Percentiles rank a stretch among this genome's conserved stretches.
These are phyloP conservation scores for Sequoiadendron giganteum DNA, from an alignment of 75 land plant species.

Conservation along the genomic window DNA sequence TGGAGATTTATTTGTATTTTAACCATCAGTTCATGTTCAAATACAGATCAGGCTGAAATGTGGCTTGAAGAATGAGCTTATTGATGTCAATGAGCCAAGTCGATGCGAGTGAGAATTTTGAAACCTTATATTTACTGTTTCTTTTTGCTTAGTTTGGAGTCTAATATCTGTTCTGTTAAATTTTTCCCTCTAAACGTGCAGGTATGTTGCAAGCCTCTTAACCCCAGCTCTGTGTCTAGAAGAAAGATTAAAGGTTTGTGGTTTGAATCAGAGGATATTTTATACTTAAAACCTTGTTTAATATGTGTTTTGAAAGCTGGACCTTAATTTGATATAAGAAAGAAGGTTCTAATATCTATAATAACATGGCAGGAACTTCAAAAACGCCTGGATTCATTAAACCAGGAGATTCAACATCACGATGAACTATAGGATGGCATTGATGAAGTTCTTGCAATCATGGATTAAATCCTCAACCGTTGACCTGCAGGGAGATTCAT, in stretches of 20 bases:
- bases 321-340: background rate
- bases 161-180: background rate
- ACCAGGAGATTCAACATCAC: constrained; percentile 29
- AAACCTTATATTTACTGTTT: constrained; percentile 3
- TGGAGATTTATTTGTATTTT: background rate
- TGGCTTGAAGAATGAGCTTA: constrained; percentile 70
- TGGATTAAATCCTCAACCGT: background rate
- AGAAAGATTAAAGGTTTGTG: constrained; percentile 63
- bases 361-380: constrained; percentile 49
- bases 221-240: constrained; percentile 83
- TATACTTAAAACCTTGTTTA: background rate
- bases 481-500: background rate
- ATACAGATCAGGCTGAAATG: constrained; percentile 83
- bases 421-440: constrained; percentile 32
- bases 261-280: background rate
- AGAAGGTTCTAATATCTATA: background rate
- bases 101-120: constrained; percentile 85
- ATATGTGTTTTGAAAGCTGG: background rate
- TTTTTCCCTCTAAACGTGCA: constrained; percentile 23
- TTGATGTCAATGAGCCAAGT: constrained; percentile 95
- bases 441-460: background rate
- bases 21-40: background rate
- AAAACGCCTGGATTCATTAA: constrained; percentile 43
- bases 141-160: background rate
- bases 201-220: constrained; percentile 73